Evolutionary conservation across 768 basidiomycete species (phyloP), one percentile per base, ranked within the genome.

Genomic region (Symmetrospora coprosmae): DNA sequence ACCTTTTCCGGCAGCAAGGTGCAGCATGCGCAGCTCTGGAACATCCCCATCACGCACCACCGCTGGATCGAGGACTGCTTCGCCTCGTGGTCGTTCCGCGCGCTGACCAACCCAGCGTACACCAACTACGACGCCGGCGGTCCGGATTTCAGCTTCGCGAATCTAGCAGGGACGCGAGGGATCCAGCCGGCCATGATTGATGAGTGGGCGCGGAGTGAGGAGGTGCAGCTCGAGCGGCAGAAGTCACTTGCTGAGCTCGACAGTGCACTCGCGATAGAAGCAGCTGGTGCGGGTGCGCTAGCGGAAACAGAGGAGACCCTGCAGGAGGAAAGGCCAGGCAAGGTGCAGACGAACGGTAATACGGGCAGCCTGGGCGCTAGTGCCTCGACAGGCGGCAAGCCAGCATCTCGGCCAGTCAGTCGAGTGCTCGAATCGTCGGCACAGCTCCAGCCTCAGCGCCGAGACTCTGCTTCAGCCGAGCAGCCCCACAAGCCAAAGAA

Each of bases 61-160:
- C 77, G 78, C 0, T 94, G 88, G 87, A 76, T 94, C 2, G 90
- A 94, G 68, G 87, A 90, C 63, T 91, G 87, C 69, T 85, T 90
- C 68, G 73, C 81, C 21, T 77, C 81, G 50, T 94, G 90, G 78
- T 25, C 13, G 3, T 47, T 19, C 14, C 61, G 19, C 41, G 41
- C 23, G 11, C 28, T 43, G 4, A 50, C 23, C 21, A 47, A 60
- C 33, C 37, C 11, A 8, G 28, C 23, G n/a, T 66, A 27, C 47
- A 63, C 53, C 19, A 59, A 38, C 34, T 70, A 33, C 23, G 43
- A 11, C 49, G 61, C 4, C 64, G 66, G 48, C 1, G 11, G 33
- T 3, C 14, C 61, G 17, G 25, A 13, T 13, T 64, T 47, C 13
- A 40, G 59, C 46, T 59, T 58, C 28, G 38, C 48, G 17, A 31